Evolutionary conservation across 1,284 basidiomycete species (phyloP), one percentile per base, ranked within the genome.

Genomic region (Malassezia yamatoensis): DNA sequence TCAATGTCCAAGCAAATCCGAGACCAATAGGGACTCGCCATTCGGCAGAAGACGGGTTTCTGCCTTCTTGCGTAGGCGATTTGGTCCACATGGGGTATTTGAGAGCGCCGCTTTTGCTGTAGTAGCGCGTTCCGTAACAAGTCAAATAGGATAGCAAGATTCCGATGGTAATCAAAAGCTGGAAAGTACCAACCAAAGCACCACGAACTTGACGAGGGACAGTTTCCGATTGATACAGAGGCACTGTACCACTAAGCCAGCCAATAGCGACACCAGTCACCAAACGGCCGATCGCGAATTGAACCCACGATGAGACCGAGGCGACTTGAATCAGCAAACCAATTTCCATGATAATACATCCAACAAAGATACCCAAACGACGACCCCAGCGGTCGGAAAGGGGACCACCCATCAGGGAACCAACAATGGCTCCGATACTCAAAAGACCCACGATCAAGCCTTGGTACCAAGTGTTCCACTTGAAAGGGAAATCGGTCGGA

Each of bases 121-220:
- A 67, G 15, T 56, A 39, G 6, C 61, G 44, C 0, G 72, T 74
- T 10, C 72, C 74, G 35, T 72, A 65, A 54, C 70, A 71, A 37
- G 64, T 65, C 40, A 66, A 69, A 80, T 84, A 87, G 8, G 85
- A 84, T 40, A 86, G 79, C 40, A 88, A 80, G 59, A 87, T 87
- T 63, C 85, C 85, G 61, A 67, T 38, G 0, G 67, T 68, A 50
- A 70, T 61, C 52, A 67, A 65, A 5, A 68, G 59, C 56, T 87
- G 85, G 65, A 84, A 86, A 0, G 83, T 77, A 0, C 76, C 77
- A 33, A 84, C 86, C 21, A 87, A 76, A 1, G 85, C 82, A 20
- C 87, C 86, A 60, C 87, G 82, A 51, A 89, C 83, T 62, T 86
- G 82, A 15, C 84, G 78, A 2, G 87, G 86, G 0, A 85, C 84